Percentiles rank a stretch among this genome's conserved stretches.
These are phyloP conservation scores for Anastatica hierochuntica DNA, from an alignment of 345 rosid genomes.

Conservation along the genomic window DNA sequence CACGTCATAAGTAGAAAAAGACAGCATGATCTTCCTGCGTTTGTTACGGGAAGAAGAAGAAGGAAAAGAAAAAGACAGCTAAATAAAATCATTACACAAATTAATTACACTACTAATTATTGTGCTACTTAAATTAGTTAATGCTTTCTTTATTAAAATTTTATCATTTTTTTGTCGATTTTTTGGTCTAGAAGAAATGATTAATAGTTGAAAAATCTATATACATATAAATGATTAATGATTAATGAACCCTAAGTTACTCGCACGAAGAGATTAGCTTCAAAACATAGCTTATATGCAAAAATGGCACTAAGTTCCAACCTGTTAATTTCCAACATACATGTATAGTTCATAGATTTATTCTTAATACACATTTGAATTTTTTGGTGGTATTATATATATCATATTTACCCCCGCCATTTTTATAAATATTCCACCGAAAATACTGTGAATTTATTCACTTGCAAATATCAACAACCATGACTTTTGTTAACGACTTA, in stretches of 20 bases:
- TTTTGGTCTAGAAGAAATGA: no score
- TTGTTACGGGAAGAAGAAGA: constrained; percentile 8
- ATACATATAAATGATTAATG: no score
- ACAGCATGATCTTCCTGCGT: constrained; percentile 2
- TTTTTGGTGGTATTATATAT: constrained; percentile 1
- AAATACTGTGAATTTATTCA: no score
- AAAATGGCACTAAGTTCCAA: not conserved
- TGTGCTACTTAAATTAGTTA: not conserved
- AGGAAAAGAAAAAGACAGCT: constrained; percentile 17
- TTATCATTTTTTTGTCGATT: no score
- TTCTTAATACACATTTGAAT: not conserved
- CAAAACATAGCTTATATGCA: constrained; percentile 21
- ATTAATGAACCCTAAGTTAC: no score
- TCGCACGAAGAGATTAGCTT: constrained; percentile 9
- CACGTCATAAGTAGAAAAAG: no score
- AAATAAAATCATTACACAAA: no score
- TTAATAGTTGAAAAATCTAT: no score
- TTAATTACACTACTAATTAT: no score
- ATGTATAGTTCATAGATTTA: not conserved
- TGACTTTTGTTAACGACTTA: not conserved
- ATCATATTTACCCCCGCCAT: no score
- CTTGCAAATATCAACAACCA: not conserved
- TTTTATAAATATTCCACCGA: not conserved
- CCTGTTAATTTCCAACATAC: not conserved
- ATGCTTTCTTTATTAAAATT: not conserved